A percentile compares a stretch with the other conserved stretches of the same genome.
Evolutionary conservation across 2,329 filamentous ascomycete genomes (phyloP).

Genomic region (Trichoderma sp.): DNA sequence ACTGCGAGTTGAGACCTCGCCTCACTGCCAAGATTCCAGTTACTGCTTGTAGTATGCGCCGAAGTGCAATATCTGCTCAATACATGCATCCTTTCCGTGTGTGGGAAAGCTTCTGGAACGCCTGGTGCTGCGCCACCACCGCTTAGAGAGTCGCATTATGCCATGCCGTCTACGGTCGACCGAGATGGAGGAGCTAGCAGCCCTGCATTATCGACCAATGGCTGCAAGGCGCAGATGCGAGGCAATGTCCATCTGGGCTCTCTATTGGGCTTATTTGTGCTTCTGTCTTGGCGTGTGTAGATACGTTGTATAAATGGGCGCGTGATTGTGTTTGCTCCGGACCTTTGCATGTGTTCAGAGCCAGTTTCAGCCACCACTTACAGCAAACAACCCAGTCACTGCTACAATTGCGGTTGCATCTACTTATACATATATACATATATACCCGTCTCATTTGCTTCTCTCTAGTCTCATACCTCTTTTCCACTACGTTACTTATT

Average conservation of each 20-base stretch:
- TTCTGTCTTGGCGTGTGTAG: neutral
- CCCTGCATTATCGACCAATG: constrained; percentile 12
- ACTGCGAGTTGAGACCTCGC: neutral
- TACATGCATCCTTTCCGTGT: neutral
- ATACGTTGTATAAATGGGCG: neutral
- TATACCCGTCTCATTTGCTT: neutral
- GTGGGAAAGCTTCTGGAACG: constrained; percentile 12
- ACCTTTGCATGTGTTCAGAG: neutral
- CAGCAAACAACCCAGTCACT: neutral
- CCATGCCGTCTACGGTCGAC: neutral
- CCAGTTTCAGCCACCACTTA: neutral
- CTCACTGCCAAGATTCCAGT: neutral
- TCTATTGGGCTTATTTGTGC: neutral
- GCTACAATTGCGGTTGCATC: neutral
- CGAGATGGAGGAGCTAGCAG: constrained; percentile 5
- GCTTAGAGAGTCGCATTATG: neutral
- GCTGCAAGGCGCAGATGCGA: constrained; percentile 4
- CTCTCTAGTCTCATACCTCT: neutral
- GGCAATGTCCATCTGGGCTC: neutral
- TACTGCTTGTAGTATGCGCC: neutral
- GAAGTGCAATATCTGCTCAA: neutral
- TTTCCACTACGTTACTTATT: neutral
- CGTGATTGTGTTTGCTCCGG: neutral
- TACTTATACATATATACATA: neutral
- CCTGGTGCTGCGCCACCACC: constrained; percentile 9